Percentiles rank a stretch among this genome's conserved stretches.
These are phyloP conservation scores for Scheffersomyces lignosus DNA, from an alignment of 805 yeast species.

Conservation along the genomic window DNA sequence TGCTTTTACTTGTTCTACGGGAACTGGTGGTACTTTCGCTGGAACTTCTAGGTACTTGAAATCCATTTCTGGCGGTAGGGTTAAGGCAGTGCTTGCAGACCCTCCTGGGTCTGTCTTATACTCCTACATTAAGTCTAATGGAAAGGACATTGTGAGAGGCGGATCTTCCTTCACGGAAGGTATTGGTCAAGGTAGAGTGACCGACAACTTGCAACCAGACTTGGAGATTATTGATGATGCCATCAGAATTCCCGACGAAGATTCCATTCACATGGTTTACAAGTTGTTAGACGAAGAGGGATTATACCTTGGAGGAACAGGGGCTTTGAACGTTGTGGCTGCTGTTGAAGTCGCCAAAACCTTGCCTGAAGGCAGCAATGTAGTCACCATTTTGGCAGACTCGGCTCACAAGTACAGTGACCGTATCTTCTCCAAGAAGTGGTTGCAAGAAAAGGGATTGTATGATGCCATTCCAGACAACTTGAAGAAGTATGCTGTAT, in stretches of 20 bases:
- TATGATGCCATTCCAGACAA: conserved; percentile 67
- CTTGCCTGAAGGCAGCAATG: conserved; percentile 76
- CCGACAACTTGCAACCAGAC: conserved; percentile 76
- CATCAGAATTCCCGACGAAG: conserved; percentile 71
- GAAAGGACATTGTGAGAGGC: conserved; percentile 62
- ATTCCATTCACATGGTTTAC: conserved; percentile 81
- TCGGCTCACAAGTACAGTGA: conserved; percentile 89
- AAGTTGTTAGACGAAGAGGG: conserved; percentile 87
- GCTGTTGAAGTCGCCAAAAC: conserved; percentile 74
- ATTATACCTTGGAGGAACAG: conserved; percentile 85
- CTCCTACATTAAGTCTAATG: conserved; percentile 71
- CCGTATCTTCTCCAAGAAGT: conserved; percentile 70
- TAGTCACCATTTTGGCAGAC: conserved; percentile 88
- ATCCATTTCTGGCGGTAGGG: conserved; percentile 59
- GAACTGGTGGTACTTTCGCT: conserved; percentile 92
- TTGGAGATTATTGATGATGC: conserved; percentile 79
- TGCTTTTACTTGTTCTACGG: conserved; percentile 88
- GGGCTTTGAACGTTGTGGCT: conserved; percentile 88
- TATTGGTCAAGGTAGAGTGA: conserved; percentile 93
- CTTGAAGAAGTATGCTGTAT: conserved; percentile 62
- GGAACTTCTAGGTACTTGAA: conserved; percentile 81
- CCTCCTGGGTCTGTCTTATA: conserved; percentile 92
- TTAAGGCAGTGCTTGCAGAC: conserved; percentile 75
- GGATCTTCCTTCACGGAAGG: conserved; percentile 95
- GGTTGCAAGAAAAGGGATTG: conserved; percentile 73